Evolutionary conservation across 2,329 filamentous ascomycete species (phyloP), one percentile per base, ranked within the genome.

Genomic region (Fusarium pseudoanthophilum): DNA sequence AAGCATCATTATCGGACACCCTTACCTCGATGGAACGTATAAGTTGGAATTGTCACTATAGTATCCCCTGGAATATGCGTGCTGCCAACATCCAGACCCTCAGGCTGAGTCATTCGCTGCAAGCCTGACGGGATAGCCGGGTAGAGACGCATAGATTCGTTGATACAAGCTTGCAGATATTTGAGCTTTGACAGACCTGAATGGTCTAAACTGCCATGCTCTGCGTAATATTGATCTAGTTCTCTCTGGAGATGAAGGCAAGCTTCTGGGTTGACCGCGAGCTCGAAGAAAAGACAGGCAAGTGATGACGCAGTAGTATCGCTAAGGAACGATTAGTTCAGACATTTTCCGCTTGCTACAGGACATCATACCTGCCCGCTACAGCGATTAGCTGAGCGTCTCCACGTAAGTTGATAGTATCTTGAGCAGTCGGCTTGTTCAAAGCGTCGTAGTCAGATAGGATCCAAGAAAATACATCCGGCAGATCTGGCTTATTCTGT

Each of bases 321-420:
- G 1, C 42, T 45, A 4, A 13, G 9, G 24, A 20, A 45, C 0
- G 11, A 0, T 45, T 20, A 45, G 24, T 26, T 45, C 1, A 20
- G 24, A 45, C 16, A 26, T 26, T 0, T 6, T 45, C 16, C 8
- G 26, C 16, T 26, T 9, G 42, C 24, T 4, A 18, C 18, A 20
- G 0, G 2, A 6, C 11, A 45, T 20, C 7, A 1, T 26, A 45
- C 42, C 42, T 45, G 16, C 42, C 42, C 24, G 42, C 42, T 45
- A 45, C 42, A 26, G 42, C 42, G 11, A 45, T 45, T 20, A 45
- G 42, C 11, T 45, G 42, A 45, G 42, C 24, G 2, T 45, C 42
- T 14, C 42, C 42, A 0, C 4, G 42, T 9, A 45, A 20, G 2
- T 45, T 26, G 24, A 45, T 26, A 4, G 24, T 26, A 45, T 45